Percentiles rank a stretch among this genome's conserved stretches.
Evolutionary conservation across 140 eudicot genomes (phyloP).

Genomic region (Anethum foeniculum): DNA sequence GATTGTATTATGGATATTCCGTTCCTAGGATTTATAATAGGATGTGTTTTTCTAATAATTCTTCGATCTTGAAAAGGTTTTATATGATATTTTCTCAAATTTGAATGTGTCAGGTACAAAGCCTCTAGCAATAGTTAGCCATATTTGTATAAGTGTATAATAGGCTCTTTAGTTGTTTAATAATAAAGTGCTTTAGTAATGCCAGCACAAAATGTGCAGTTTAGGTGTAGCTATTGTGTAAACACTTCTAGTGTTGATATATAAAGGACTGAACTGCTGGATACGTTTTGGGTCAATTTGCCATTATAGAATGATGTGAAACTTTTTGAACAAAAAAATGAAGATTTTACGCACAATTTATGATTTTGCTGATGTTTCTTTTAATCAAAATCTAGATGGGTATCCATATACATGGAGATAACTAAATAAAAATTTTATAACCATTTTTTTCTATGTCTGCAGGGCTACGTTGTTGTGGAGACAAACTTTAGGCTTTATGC

Average conservation of each 20-base stretch:
- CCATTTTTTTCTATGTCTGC: slow-evolving; percentile 14
- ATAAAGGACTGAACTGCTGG: not conserved
- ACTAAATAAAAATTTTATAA: not conserved
- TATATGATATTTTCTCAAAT: not conserved
- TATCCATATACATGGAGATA: not conserved
- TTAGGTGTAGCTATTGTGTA: not conserved
- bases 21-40: not conserved
- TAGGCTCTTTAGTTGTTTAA: not conserved
- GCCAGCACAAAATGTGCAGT: not conserved
- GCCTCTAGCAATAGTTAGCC: not conserved
- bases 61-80: not conserved
- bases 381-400: not conserved
- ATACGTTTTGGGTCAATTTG: not conserved
- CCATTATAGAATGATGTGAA: not conserved
- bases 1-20: not conserved
- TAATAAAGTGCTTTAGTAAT: not conserved
- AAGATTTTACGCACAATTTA: not conserved
- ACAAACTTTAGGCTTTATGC: slow-evolving; percentile 93
- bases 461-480: slow-evolving; percentile 95
- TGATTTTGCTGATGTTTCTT: too few species aligned
- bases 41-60: not conserved
- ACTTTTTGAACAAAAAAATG: not conserved
- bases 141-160: not conserved
- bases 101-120: not conserved
- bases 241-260: not conserved